Evolutionary conservation across 768 basidiomycete species (phyloP).

Genomic region (Daedaleopsis nitida): DNA sequence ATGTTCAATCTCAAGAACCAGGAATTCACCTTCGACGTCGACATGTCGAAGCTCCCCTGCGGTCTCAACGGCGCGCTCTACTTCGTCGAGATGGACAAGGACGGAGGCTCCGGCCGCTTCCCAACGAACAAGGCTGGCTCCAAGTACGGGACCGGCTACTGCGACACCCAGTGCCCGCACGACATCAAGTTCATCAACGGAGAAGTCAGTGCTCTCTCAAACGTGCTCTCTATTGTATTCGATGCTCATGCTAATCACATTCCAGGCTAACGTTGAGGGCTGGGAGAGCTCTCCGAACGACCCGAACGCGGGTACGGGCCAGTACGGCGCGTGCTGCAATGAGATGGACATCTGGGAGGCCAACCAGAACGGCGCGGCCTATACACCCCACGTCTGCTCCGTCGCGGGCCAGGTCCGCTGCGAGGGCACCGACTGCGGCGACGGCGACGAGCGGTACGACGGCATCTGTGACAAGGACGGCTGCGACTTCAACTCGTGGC

Average conservation of each 20-base stretch:
- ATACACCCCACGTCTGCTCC: constrained; percentile 31
- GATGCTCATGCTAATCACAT: constrained; percentile 24
- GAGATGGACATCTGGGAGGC: constrained; percentile 41
- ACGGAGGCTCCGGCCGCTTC: constrained; percentile 52
- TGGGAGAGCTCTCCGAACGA: constrained; percentile 26
- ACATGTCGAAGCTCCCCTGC: constrained; percentile 56
- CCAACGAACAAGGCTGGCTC: constrained; percentile 58
- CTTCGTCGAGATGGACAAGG: constrained; percentile 59
- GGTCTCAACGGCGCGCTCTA: constrained; percentile 64
- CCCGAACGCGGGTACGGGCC: constrained; percentile 32
- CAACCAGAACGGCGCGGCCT: constrained; percentile 32
- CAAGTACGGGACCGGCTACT: constrained; percentile 66
- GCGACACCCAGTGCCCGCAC: constrained; percentile 60
- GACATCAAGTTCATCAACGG: constrained; percentile 64
- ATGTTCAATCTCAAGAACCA: constrained; percentile 54
- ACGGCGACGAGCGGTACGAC: constrained; percentile 37
- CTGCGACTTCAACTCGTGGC: constrained; percentile 66
- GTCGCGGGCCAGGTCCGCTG: constrained; percentile 51
- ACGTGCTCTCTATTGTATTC: constrained; percentile 14
- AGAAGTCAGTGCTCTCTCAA: constrained; percentile 35
- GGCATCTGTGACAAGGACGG: constrained; percentile 57
- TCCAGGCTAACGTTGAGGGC: constrained; percentile 31
- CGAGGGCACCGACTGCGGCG: constrained; percentile 40
- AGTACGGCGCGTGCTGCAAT: constrained; percentile 34
- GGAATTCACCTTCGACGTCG: constrained; percentile 63